Conservation (phyloP, 2,329 filamentous ascomycete genomes). For the Hyphodiscus sp. region DNA sequence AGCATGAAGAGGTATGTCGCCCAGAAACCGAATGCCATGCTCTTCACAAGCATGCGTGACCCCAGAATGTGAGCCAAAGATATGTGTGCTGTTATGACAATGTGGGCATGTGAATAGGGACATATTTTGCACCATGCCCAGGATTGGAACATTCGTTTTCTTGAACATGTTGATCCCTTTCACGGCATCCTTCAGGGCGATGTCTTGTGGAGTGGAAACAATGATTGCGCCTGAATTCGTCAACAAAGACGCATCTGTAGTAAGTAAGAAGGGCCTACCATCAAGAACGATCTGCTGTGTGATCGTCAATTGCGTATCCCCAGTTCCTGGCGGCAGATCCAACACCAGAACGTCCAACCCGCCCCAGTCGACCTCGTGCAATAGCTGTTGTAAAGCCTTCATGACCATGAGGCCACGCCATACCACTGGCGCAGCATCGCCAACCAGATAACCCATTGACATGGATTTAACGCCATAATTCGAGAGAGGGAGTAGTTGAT, state of each 20-base stretch:
- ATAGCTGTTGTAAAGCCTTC: slow-evolving; percentile 90
- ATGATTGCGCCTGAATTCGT: slow-evolving; percentile 61
- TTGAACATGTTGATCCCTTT: slow-evolving; percentile 91
- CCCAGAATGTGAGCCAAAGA: slow-evolving; percentile 64
- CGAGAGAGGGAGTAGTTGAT: slow-evolving; percentile 77
- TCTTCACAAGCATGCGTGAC: slow-evolving; percentile 65
- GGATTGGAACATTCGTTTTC: slow-evolving; percentile 64
- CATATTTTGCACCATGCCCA: slow-evolving; percentile 94
- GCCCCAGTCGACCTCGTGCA: slow-evolving; percentile 94
- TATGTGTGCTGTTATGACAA: slow-evolving; percentile 65
- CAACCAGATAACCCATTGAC: slow-evolving; percentile 95
- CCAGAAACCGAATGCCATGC: slow-evolving; percentile 71
- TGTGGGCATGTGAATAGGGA: slow-evolving; percentile 74
- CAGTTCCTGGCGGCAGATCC: slow-evolving; percentile 89
- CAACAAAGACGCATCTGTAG: slow-evolving; percentile 1
- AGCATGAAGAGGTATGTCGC: slow-evolving; percentile 82
- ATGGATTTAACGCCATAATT: slow-evolving; percentile 97
- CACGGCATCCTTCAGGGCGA: slow-evolving; percentile 85
- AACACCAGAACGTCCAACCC: slow-evolving; percentile 82
- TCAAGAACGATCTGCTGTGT: slow-evolving; percentile 89
- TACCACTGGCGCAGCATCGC: slow-evolving; percentile 73
- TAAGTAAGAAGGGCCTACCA: slow-evolving; percentile 42
- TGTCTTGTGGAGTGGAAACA: slow-evolving; percentile 87
- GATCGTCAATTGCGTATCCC: slow-evolving; percentile 94
- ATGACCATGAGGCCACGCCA: slow-evolving; percentile 98